These are phyloP conservation scores for Pythium phragmiticola DNA, from an alignment of 352 stramenopile species.

Conservation along the genomic window DNA sequence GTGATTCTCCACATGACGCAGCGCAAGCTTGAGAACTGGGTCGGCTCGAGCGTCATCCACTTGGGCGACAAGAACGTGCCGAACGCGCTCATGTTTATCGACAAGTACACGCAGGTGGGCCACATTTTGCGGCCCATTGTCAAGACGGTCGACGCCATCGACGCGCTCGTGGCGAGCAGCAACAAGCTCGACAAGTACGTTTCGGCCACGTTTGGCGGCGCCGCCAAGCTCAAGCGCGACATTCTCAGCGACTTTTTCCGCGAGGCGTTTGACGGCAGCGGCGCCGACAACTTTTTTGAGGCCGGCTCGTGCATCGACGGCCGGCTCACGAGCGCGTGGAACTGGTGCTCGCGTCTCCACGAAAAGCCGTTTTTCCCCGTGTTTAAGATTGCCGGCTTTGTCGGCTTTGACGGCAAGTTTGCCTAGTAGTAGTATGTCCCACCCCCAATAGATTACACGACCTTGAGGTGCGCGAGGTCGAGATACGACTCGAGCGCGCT, in stretches of 20 bases:
- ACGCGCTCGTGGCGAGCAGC: constrained; percentile 48
- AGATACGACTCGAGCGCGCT: constrained; percentile 54
- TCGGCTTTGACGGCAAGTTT: constrained; percentile 97
- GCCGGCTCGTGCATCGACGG: constrained; percentile 96
- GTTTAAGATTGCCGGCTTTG: constrained; percentile 96
- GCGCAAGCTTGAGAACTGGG: constrained; percentile 78
- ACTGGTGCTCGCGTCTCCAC: constrained; percentile 95
- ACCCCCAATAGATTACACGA: background rate
- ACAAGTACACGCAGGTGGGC: constrained; percentile 97
- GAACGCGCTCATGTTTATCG: constrained; percentile 98
- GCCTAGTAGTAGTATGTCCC: constrained; percentile 27
- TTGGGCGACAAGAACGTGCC: constrained; percentile 98
- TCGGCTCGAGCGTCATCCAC: constrained; percentile 95
- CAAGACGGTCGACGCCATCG: constrained; percentile 80
- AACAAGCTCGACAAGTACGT: constrained; percentile 64
- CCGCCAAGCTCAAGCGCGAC: constrained; percentile 79
- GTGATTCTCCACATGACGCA: constrained; percentile 88
- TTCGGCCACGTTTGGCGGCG: constrained; percentile 81
- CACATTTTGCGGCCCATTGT: constrained; percentile 88
- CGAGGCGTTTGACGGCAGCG: constrained; percentile 95
- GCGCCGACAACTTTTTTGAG: constrained; percentile 95
- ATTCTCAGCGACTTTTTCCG: constrained; percentile 96
- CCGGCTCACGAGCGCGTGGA: constrained; percentile 95
- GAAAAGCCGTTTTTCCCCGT: constrained; percentile 94
- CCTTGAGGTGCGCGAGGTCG: constrained; percentile 51